These are phyloP conservation scores for Pseudocohnilembus persalinus DNA, from an alignment of 169 alveolate species.

Conservation along the genomic window DNA sequence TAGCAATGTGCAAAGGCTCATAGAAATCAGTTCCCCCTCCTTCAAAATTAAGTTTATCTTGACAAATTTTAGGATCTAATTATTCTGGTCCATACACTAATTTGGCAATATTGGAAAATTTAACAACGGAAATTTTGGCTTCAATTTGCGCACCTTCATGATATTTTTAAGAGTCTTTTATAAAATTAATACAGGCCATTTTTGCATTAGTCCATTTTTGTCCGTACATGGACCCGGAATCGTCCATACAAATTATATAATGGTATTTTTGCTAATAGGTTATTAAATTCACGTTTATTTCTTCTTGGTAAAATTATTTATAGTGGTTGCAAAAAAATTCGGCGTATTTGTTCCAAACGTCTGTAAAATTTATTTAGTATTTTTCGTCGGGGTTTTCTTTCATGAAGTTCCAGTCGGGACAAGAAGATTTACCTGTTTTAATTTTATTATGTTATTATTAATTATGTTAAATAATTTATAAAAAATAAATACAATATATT, in stretches of 20 bases:
- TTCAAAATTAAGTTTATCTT: neutral
- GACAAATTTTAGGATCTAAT: neutral
- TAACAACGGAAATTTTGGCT: neutral
- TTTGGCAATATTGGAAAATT: neutral
- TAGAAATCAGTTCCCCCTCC: neutral
- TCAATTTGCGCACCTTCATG: neutral
- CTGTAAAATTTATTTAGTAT: neutral
- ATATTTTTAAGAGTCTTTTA: neutral
- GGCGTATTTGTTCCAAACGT: neutral
- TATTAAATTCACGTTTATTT: neutral
- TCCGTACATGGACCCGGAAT: neutral
- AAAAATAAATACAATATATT: too few relatives aligned
- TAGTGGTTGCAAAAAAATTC: neutral
- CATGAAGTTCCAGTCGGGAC: neutral
- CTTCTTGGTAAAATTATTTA: neutral
- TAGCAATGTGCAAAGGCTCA: neutral
- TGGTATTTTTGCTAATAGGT: neutral
- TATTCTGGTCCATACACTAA: neutral
- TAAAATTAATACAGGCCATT: neutral
- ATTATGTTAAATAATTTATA: too few relatives aligned
- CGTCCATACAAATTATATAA: neutral
- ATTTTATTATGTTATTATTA: too few relatives aligned
- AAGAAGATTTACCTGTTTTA: neutral
- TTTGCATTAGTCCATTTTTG: neutral
- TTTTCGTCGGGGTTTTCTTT: neutral